Evolutionary conservation across 148 eudicot genomes (phyloP).

Genomic region (Rhododendron simsii): DNA sequence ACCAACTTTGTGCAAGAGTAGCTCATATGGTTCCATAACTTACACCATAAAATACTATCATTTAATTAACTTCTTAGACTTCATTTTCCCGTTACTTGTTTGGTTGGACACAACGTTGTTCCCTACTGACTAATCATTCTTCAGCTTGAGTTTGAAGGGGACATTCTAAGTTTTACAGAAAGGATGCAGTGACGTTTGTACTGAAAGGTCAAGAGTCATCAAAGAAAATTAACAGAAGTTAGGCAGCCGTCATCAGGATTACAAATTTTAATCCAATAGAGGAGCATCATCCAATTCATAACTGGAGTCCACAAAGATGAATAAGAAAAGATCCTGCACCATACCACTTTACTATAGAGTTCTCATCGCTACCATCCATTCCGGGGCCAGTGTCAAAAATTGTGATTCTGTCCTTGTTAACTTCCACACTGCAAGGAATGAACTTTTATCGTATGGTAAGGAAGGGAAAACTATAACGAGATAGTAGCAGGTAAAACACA

Average conservation of each 20-base stretch:
- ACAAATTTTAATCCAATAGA: background rate
- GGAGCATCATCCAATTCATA: background rate
- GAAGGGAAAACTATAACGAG: background rate
- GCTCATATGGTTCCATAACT: background rate
- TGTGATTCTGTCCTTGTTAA: conserved; percentile 29
- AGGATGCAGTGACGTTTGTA: background rate
- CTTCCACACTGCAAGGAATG: conserved; percentile 46
- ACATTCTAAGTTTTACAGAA: background rate
- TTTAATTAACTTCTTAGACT: background rate
- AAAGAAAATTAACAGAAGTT: background rate
- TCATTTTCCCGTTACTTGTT: background rate
- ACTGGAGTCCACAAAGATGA: background rate
- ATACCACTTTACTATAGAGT: conserved; percentile 70
- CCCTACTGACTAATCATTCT: background rate
- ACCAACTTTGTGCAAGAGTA: background rate
- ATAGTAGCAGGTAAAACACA: background rate
- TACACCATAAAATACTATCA: background rate
- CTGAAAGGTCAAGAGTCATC: background rate
- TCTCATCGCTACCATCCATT: conserved; percentile 58
- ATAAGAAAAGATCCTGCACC: background rate
- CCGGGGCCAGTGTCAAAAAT: conserved; percentile 77
- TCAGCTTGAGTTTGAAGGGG: background rate
- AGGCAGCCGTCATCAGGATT: background rate
- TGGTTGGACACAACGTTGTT: background rate
- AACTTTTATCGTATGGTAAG: background rate